phyloP scores from a whole-genome alignment of 192 early-diverging fungal genomes.

The Backusella luteola region DNA sequence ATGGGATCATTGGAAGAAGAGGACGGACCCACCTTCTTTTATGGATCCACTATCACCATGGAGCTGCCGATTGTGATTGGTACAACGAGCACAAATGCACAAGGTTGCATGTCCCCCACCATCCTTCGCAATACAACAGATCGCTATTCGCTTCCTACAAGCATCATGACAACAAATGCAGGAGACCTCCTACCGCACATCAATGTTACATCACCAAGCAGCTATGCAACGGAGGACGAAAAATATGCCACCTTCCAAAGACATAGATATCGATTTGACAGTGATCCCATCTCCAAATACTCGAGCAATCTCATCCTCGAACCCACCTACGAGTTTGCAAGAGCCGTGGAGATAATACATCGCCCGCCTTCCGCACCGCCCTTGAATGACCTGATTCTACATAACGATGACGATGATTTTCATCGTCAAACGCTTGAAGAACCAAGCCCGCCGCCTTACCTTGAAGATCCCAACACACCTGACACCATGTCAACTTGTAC shows the following conservation, averaged over 20 bases:
- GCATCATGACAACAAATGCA: not conserved
- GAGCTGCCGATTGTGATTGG: slow-evolving; percentile 9
- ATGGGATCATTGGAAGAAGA: slow-evolving; percentile 6
- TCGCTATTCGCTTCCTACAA: not conserved
- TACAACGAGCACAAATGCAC: not conserved
- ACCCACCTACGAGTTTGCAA: not conserved
- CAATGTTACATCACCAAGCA: not conserved
- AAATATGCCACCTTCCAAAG: not conserved
- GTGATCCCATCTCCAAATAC: not conserved
- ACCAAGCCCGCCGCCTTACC: not conserved
- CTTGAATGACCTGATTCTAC: not conserved
- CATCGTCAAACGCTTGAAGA: not conserved
- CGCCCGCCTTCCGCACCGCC: not conserved
- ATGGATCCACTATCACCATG: slow-evolving; percentile 2
- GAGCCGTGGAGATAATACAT: not conserved
- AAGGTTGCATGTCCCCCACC: not conserved
- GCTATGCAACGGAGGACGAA: not conserved
- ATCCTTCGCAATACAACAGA: too few species aligned
- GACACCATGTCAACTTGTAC: not conserved
- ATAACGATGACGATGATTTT: not conserved
- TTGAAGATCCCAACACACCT: not conserved
- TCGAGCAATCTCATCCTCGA: not conserved
- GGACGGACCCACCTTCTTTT: not conserved
- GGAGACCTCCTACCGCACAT: not conserved
- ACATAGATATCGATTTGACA: not conserved